Base-by-base conservation (phyloP, 108 stramenopile genomes). In the Cylindrotheca closterium region DNA sequence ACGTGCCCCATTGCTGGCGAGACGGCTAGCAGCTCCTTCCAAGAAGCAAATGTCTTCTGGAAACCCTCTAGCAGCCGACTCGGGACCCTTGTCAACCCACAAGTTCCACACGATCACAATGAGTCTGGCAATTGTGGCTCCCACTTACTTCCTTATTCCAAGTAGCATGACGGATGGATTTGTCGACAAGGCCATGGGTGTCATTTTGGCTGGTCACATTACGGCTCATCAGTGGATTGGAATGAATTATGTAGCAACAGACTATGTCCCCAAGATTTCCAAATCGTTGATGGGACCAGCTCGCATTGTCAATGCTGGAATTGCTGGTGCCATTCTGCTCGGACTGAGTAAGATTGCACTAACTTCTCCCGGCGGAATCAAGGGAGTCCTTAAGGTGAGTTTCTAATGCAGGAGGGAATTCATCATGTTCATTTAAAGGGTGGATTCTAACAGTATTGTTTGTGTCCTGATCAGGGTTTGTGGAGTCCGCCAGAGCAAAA, bases 221-320 rank as follows among this genome's bases (percentile, higher is more conserved):
- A 70, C 93, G 26, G 80, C 80, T 3, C 96, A 97, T 64, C 71
- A 71, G 26, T 94, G 93, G 88, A 86, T 97, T 58, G 96, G 94
- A 18, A 60, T 97, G 75, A 95, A 93, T 75, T 93, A 95, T 67
- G 94, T 97, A 2, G 79, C 81, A 8, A 89, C 91, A n/a, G 96
- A 97, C 73, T 97, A 97, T 65, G 93, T 81, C 8, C 96, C 96
- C 12, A 95, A 96, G 65, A 51, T 93, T 58, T 75, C 76, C 49
- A 90, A 80, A 58, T 58, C 79, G 8, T 55, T 91, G 65, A 32
- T 86, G 49, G 86, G 85, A 5, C 91, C 89, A 3, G 80, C 91
- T 7, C 78, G 96, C 23, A 58, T 90, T 29, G 78, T 80, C 49
- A 88, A 75, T 70, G 85, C 79, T 24, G 85, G 79, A 34, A 65